Evolutionary conservation across 129 eudicot species (phyloP), one percentile per base, ranked within the genome.

Genomic region (Arctium minus): DNA sequence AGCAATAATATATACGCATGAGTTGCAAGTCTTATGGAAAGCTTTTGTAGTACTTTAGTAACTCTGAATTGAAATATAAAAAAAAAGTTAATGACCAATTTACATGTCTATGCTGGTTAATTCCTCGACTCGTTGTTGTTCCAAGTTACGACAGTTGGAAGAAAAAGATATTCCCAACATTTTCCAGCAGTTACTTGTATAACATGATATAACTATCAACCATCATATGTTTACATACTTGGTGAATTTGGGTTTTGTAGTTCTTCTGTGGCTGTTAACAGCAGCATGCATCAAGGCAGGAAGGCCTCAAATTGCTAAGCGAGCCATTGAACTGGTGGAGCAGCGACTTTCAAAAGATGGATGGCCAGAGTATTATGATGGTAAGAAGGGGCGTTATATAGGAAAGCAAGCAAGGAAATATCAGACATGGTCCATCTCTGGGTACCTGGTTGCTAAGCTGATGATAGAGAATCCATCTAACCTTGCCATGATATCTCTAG

Each of bases 211-310:
- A n/a, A n/a, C n/a, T n/a, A 74, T 73, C 11, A 7, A 33, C 31
- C 29, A 27, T 70, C 44, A 46, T 68, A 42, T 84, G 33, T 35
- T n/a, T n/a, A 60, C 22, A 38, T 5, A 64, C 27, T 48, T 65
- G 50, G 64, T 17, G 36, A 17, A 15, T 74, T 42, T 83, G 15
- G 74, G 64, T 73, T 70, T 42, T 83, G 88, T 81, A 91, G 92
- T 91, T 80, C 86, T 91, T 8, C 75, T 91, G 30, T 91, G 94
- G 93, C 84, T 91, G 29, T 80, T 91, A 68, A 91, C 96, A 75
- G 91, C 96, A n/a, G 92, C 96, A 5, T 85, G 96, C 88, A 91
- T 91, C 70, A 91, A 91, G 78, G 85, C 90, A 15, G 94, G 92
- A 70, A 85, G 92, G 87, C 91, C 92, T 68, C 88, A 87, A 73